phyloP scores from a whole-genome alignment of 129 eudicot genomes.

The Centaurea solstitialis region DNA sequence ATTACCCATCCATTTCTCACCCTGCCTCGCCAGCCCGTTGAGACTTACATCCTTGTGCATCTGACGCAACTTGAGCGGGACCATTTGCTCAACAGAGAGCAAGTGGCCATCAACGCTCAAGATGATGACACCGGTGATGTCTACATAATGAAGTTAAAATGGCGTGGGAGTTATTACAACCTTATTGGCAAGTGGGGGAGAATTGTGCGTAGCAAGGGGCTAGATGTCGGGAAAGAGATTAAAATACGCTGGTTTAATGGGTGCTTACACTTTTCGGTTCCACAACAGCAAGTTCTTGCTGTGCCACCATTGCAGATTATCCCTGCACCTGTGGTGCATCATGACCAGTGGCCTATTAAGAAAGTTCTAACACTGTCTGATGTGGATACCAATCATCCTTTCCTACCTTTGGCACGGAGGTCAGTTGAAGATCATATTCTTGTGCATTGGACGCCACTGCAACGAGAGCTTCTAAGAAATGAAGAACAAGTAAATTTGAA shows the following conservation, averaged over 20 bases:
- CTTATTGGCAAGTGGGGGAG: slow-evolving; percentile 84
- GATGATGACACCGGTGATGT: slow-evolving; percentile 82
- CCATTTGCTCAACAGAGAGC: slow-evolving; percentile 55
- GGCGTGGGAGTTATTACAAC: slow-evolving; percentile 87
- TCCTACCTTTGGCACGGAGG: slow-evolving; percentile 73
- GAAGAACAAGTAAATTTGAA: slow-evolving; percentile 74
- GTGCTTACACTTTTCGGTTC: slow-evolving; percentile 76
- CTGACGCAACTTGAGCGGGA: slow-evolving; percentile 67
- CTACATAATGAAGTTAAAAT: slow-evolving; percentile 70
- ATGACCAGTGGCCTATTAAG: slow-evolving; percentile 77
- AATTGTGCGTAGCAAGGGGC: slow-evolving; percentile 75
- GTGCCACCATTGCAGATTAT: slow-evolving; percentile 52
- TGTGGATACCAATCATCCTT: slow-evolving; percentile 76
- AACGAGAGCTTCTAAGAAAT: slow-evolving; percentile 61
- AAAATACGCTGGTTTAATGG: slow-evolving; percentile 68
- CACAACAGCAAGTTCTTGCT: slow-evolving; percentile 51
- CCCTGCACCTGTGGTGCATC: slow-evolving; percentile 42
- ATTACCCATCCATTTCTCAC: slow-evolving; percentile 89
- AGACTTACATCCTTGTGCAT: slow-evolving; percentile 57
- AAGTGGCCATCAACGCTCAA: slow-evolving; percentile 62
- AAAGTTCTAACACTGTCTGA: slow-evolving; percentile 77
- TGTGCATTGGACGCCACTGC: slow-evolving; percentile 64
- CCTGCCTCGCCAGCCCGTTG: slow-evolving; percentile 82
- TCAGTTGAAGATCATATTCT: slow-evolving; percentile 85
- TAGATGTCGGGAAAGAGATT: slow-evolving; percentile 74